These are phyloP conservation scores for Trichoderma hamatum DNA, from an alignment of 2,329 filamentous ascomycete species.

Conservation along the genomic window DNA sequence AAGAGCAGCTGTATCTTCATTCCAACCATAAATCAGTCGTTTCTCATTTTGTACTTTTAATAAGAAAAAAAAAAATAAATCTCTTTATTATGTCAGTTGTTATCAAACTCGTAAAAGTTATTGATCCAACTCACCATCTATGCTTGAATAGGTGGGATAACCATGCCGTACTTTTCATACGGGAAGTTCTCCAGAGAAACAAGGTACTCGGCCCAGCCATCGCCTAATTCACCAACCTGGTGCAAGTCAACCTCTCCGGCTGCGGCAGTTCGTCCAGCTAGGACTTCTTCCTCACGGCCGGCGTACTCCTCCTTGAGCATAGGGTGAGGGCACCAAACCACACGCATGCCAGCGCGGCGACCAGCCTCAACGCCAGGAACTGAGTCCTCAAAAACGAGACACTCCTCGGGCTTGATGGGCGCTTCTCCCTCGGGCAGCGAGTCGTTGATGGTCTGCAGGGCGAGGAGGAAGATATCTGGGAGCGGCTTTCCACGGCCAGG, in stretches of 20 bases:
- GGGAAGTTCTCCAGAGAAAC: slow-evolving; percentile 57
- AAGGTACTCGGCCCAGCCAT: slow-evolving; percentile 64
- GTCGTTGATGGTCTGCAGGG: slow-evolving; percentile 81
- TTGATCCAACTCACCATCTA: neutral
- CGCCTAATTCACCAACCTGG: slow-evolving; percentile 59
- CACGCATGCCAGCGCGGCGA: slow-evolving; percentile 89
- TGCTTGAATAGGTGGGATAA: slow-evolving; percentile 39
- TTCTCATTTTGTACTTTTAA: neutral
- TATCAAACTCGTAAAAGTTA: neutral
- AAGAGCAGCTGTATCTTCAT: neutral
- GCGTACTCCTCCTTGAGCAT: slow-evolving; percentile 75
- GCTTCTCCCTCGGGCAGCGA: slow-evolving; percentile 64
- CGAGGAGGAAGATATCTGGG: slow-evolving; percentile 91
- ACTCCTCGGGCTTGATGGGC: slow-evolving; percentile 78
- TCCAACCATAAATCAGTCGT: neutral
- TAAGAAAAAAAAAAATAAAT: neutral
- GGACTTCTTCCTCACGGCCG: slow-evolving; percentile 76
- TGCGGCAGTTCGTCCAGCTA: slow-evolving; percentile 79
- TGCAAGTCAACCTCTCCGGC: slow-evolving; percentile 59
- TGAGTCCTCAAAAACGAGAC: slow-evolving; percentile 93
- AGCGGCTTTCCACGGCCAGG: slow-evolving; percentile 87
- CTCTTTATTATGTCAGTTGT: neutral
- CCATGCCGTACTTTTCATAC: slow-evolving; percentile 62
- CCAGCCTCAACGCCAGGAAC: slow-evolving; percentile 92
- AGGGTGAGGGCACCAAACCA: slow-evolving; percentile 87